These are phyloP conservation scores for Rhynchospora breviuscula DNA, from an alignment of 176 grass and related monocot species.

Conservation along the genomic window DNA sequence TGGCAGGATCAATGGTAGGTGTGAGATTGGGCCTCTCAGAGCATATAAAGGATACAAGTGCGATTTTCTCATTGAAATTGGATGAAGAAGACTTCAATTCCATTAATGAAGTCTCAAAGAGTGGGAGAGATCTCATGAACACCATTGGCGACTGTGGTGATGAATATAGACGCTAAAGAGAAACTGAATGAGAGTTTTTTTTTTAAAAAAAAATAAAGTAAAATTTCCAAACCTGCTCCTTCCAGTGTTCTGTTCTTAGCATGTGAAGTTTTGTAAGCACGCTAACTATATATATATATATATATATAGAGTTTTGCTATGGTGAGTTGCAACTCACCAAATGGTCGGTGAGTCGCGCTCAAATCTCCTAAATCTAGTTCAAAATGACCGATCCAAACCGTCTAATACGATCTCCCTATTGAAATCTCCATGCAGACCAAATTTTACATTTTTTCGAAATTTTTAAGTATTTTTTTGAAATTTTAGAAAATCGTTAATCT, in stretches of 20 bases:
- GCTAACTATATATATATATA: neutral
- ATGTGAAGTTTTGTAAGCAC: neutral
- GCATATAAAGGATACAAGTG: constrained; percentile 73
- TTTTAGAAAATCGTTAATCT: too few species aligned
- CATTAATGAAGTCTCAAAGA: constrained; percentile 53
- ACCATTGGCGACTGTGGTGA: constrained; percentile 90
- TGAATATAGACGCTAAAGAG: constrained; percentile 45
- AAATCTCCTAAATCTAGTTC: too few species aligned
- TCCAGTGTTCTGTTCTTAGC: neutral
- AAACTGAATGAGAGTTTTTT: neutral
- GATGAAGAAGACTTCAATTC: constrained; percentile 79
- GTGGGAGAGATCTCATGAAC: constrained; percentile 64
- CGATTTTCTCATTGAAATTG: constrained; percentile 62
- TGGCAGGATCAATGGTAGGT: constrained; percentile 92
- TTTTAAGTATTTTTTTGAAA: too few species aligned
- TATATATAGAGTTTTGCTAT: too few species aligned
- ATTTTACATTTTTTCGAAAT: too few species aligned
- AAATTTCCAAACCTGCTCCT: neutral
- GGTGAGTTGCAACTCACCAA: too few species aligned
- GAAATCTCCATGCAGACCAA: too few species aligned
- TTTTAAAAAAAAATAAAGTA: neutral
- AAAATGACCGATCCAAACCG: too few species aligned
- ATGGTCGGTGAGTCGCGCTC: too few species aligned
- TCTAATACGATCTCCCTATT: too few species aligned
- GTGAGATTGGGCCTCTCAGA: constrained; percentile 76